These are phyloP conservation scores for Wilcoxina mikolae DNA, from an alignment of 495 filamentous ascomycete species.

Conservation along the genomic window DNA sequence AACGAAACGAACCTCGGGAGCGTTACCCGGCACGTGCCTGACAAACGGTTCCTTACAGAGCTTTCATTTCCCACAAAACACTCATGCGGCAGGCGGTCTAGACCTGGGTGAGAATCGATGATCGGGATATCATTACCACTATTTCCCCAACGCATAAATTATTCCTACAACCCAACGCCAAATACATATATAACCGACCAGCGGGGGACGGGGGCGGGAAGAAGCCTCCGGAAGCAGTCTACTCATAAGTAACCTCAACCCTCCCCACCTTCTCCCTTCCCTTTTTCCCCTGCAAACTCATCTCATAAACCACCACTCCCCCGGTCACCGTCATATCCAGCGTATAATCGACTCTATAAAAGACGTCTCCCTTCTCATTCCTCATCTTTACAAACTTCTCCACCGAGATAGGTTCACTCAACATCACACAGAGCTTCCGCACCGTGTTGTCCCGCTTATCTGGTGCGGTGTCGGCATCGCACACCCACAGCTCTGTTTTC, in stretches of 20 bases:
- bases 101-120: no score
- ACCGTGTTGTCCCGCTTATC: constrained; percentile 22
- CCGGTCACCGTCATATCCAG: constrained; percentile 28
- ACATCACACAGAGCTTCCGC: constrained; percentile 27
- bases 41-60: no score
- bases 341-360: constrained; percentile 27
- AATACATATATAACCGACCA: no score
- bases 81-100: no score
- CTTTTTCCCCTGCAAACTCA: constrained; percentile 12
- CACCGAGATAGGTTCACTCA: constrained; percentile 23
- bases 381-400: constrained; percentile 22
- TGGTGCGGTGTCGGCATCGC: constrained; percentile 23
- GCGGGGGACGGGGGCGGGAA: no score
- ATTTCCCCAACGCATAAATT: no score
- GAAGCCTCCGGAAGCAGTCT: no score
- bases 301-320: constrained; percentile 26
- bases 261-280: constrained; percentile 23
- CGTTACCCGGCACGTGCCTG: no score
- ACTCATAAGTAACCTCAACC: constrained; percentile 27
- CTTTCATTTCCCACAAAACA: no score
- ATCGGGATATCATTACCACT: no score
- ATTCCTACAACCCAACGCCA: no score
- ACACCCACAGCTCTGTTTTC: constrained; percentile 28
- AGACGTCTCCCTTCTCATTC: constrained; percentile 24
- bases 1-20: no score